These are phyloP conservation scores for Botrytis fragariae DNA, from an alignment of 2,329 filamentous ascomycete genomes.

Conservation along the genomic window DNA sequence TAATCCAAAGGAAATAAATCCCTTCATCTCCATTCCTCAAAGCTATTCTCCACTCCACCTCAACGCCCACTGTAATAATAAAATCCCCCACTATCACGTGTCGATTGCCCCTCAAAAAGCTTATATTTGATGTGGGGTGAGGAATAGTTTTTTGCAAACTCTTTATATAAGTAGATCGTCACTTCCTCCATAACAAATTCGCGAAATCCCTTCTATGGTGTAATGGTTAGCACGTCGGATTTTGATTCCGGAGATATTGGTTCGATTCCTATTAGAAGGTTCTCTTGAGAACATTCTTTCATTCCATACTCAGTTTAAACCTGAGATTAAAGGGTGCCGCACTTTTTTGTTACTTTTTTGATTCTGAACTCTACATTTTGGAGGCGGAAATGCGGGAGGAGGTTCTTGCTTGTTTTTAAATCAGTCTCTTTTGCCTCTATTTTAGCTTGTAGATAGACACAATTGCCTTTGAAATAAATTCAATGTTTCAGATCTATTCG, in stretches of 20 bases:
- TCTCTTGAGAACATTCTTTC: constrained; percentile 9
- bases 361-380: too few species aligned
- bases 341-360: background rate
- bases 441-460: background rate
- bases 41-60: background rate
- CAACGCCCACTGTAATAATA: background rate
- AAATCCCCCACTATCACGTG: background rate
- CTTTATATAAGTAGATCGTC: rapidly evolving
- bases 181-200: rapidly evolving
- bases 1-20: background rate
- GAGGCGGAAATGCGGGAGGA: too few species aligned
- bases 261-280: constrained; percentile 23
- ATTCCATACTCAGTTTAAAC: constrained; percentile 1
- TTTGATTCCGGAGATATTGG: constrained; percentile 23
- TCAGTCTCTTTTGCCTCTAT: background rate
- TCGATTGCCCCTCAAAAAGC: background rate
- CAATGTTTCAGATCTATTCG: background rate
- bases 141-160: rapidly evolving
- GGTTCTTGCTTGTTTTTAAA: background rate
- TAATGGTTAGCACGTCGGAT: constrained; percentile 21
- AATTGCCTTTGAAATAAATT: background rate
- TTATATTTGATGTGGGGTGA: background rate
- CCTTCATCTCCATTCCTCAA: background rate
- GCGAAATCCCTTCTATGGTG: constrained; percentile 16
- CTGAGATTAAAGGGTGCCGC: constrained; percentile 4